Base-by-base conservation (phyloP, 257 asterid genomes). In the Agastache rugosa region DNA sequence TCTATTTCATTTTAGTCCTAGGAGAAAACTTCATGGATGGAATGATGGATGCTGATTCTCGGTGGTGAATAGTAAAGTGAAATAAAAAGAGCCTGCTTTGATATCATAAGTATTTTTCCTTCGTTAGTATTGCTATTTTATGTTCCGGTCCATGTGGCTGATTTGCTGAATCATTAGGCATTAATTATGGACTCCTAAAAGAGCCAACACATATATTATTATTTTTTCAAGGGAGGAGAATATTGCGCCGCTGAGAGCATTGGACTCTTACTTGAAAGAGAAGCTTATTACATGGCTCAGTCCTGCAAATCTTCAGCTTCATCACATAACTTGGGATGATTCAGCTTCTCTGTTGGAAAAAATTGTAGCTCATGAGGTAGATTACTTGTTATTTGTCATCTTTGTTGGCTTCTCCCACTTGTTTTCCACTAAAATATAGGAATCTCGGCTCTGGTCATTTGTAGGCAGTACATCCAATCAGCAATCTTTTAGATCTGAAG, bases 381-480 rank as follows among this genome's bases (percentile, higher is more conserved):
- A 47, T 75, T 66, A 67, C 51, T 65, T 68, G 68, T 12, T 17
- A 10, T 35, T 22, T 51, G n/a, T 58, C 56, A 29, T 42, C 17
- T 37, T 66, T 45, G 17, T 69, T 53, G 67, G 67, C 54, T 62
- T 41, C 8, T 67, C 35, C 17, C 31, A 51, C 59, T 65, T 20
- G 61, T 31, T 48, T 60, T 66, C 59, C 61, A 53, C 53, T 42
- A 27, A 76, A 14, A 55, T 17, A n/a, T 25, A 31, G 59, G 27
- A 53, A 19, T 69, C 59, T 34, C 17, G 35, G 72, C 37, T 60
- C 67, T 69, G 62, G 47, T 54, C 20, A 63, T 77, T 73, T 74
- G 11, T 87, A 91, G 98, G 97, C 97, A 58, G 97, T 93, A 80
- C 98, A 93, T 90, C 97, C 98, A 56, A 93, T 91, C 77, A 93